These are phyloP conservation scores for Melampsora abietis-canadensis DNA, from an alignment of 1,284 basidiomycete species.

Conservation along the genomic window DNA sequence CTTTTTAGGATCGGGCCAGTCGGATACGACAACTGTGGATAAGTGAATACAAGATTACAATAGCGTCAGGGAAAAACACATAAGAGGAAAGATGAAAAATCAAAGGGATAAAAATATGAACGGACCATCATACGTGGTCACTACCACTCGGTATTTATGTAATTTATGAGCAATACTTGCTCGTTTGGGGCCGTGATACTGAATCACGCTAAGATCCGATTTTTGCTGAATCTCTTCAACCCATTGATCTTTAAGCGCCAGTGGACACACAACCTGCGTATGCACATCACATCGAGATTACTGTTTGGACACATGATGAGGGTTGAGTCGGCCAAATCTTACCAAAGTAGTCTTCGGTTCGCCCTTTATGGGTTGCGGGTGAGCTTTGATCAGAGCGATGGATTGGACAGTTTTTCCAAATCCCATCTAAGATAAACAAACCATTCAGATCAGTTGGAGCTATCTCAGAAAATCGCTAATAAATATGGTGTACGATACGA, in stretches of 20 bases:
- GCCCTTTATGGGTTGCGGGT: constrained; percentile 30
- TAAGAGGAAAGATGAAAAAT: background rate
- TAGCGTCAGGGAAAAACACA: too few species aligned
- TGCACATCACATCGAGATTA: constrained; percentile 39
- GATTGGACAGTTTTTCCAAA: constrained; percentile 93
- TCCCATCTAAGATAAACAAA: constrained; percentile 43
- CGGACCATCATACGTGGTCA: constrained; percentile 39
- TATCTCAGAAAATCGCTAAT: background rate
- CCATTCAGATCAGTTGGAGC: background rate
- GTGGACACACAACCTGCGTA: constrained; percentile 53
- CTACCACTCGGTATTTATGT: constrained; percentile 38
- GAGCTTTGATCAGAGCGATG: constrained; percentile 68
- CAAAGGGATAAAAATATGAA: background rate
- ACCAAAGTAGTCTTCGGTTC: constrained; percentile 55
- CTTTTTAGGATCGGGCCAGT: constrained; percentile 24
- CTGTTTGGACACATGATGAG: background rate
- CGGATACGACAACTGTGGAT: constrained; percentile 28
- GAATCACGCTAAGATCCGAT: constrained; percentile 68
- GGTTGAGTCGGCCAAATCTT: background rate
- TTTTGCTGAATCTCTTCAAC: constrained; percentile 77
- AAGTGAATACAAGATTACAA: background rate
- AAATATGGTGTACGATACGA: constrained; percentile 56
- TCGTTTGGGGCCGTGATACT: constrained; percentile 74
- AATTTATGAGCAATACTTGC: constrained; percentile 30
- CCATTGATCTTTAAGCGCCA: constrained; percentile 85